Conservation (phyloP, 495 filamentous ascomycete species). For the Mytilinidion resinicola region DNA sequence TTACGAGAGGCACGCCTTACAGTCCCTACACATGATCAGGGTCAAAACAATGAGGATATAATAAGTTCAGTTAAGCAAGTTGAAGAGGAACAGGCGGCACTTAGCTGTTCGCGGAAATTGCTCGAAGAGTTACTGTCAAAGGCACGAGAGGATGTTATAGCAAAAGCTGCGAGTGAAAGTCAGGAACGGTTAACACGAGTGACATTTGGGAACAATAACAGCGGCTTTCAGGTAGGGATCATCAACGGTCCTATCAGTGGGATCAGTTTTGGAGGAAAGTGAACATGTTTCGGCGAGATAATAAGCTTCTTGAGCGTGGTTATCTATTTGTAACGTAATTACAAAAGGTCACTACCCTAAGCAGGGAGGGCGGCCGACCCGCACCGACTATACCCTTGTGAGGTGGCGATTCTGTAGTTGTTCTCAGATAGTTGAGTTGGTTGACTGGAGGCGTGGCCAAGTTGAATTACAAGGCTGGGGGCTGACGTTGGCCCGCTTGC, state of each 20-base stretch:
- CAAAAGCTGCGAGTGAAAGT: slow-evolving; percentile 8
- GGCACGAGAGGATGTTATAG: slow-evolving; percentile 30
- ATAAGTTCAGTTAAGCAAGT: slow-evolving; percentile 30
- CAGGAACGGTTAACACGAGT: slow-evolving; percentile 2
- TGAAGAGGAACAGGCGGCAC: slow-evolving; percentile 29
- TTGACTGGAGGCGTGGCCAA: too few relatives aligned
- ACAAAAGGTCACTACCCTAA: too few relatives aligned
- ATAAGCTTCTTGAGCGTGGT: too few relatives aligned
- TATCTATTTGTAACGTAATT: too few relatives aligned
- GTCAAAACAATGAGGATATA: slow-evolving; percentile 27
- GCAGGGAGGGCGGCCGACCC: too few relatives aligned
- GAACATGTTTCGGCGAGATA: slow-evolving; percentile 2
- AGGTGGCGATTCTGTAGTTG: too few relatives aligned
- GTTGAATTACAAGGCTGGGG: too few relatives aligned
- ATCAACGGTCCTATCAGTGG: slow-evolving; percentile 7
- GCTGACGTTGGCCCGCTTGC: too few relatives aligned
- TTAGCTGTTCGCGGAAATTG: slow-evolving; percentile 32
- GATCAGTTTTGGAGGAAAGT: slow-evolving; percentile 11
- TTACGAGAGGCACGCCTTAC: slow-evolving; percentile 32
- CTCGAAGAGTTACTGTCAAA: slow-evolving; percentile 33
- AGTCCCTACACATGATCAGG: slow-evolving; percentile 22
- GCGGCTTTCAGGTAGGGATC: slow-evolving; percentile 5
- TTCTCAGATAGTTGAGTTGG: too few relatives aligned
- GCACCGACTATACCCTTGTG: too few relatives aligned
- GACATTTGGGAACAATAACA: slow-evolving; percentile 8